phyloP scores from a whole-genome alignment of 768 basidiomycete genomes.

The Mrakia hoshinonis region DNA sequence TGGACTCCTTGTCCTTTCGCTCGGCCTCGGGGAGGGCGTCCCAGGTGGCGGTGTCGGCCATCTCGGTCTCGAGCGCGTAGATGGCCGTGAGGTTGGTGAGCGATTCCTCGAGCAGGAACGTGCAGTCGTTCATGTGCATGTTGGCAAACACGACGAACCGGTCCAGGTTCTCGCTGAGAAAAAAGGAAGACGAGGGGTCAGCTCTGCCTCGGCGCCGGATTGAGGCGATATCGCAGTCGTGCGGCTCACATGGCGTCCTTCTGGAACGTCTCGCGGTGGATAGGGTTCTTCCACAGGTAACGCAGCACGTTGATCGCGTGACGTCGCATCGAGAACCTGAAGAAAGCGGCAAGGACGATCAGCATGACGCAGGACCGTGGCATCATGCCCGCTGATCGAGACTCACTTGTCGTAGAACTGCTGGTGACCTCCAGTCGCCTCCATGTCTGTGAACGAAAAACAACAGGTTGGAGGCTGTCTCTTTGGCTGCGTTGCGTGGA shows the following conservation, averaged over 20 bases:
- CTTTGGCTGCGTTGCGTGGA: neutral
- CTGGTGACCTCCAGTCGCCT: slow-evolving; percentile 91
- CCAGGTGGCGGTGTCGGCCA: slow-evolving; percentile 68
- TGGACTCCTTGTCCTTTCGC: slow-evolving; percentile 71
- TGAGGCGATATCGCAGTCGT: neutral
- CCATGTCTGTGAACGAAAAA: slow-evolving; percentile 60
- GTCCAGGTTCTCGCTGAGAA: slow-evolving; percentile 61
- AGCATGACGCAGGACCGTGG: neutral
- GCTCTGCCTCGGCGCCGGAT: no score
- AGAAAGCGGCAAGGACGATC: neutral
- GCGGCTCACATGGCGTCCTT: slow-evolving; percentile 62
- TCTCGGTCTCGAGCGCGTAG: slow-evolving; percentile 72
- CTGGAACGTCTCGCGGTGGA: slow-evolving; percentile 77
- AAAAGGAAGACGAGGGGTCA: neutral
- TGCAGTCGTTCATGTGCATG: slow-evolving; percentile 97
- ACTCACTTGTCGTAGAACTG: slow-evolving; percentile 92
- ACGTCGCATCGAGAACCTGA: slow-evolving; percentile 22
- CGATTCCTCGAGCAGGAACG: slow-evolving; percentile 95
- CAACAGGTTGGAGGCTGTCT: neutral
- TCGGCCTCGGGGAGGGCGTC: slow-evolving; percentile 56
- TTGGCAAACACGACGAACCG: slow-evolving; percentile 94
- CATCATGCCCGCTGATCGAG: neutral
- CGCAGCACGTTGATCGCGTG: slow-evolving; percentile 24
- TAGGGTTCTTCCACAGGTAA: slow-evolving; percentile 81
- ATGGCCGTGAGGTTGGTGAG: slow-evolving; percentile 81